Evolutionary conservation across 495 filamentous ascomycete species (phyloP), one percentile per base, ranked within the genome.

Genomic region (Bathelium albidoporum): DNA sequence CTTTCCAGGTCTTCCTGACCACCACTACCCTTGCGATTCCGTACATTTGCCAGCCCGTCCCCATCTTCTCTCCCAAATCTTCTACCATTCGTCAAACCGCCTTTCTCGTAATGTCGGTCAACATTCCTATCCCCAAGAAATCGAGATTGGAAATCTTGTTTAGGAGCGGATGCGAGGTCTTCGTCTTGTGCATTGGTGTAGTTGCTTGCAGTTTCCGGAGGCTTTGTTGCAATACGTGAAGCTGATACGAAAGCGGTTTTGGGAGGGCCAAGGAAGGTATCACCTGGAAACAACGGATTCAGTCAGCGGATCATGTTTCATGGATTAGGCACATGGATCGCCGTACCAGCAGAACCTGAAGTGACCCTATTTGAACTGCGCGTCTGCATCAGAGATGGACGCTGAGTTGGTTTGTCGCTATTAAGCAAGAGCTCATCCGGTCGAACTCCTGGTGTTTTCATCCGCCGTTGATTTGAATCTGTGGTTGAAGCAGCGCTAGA

Each of bases 221-320:
- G 59, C 32, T 58, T 73, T 72, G 3, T 45, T 64, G 64, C 34
- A 62, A 29, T 62, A 18, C 66, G 64, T 26, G 89, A 90, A 18
- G 90, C 86, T 11, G 92, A 96, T 63, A 89, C 86, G 73, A 97
- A 96, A 32, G 84, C 84, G 29, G 84, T 90, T 67, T 91, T 91
- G 1, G 92, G 91, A 32, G 92, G 92, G 34, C 90, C 91, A 43
- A 96, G 88, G 66, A 95, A 80, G 62, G 95, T 91, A 63, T 96
- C 89, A 66, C 83, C 83, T 86, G 62, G 43, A 32, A 61, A 11
- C 34, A 24, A 43, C 9, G n/a, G 14, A 11, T n/a, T 22, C 11
- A 20, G 11, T 44, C 36, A 32, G 28, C 62, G 71, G 62, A 71
- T 68, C 45, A 61, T 31, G 39, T 53, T 63, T 65, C 61, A n/a